Evolutionary conservation across 2,329 filamentous ascomycete species (phyloP).

Genomic region (Colletotrichum gloeosporioides): DNA sequence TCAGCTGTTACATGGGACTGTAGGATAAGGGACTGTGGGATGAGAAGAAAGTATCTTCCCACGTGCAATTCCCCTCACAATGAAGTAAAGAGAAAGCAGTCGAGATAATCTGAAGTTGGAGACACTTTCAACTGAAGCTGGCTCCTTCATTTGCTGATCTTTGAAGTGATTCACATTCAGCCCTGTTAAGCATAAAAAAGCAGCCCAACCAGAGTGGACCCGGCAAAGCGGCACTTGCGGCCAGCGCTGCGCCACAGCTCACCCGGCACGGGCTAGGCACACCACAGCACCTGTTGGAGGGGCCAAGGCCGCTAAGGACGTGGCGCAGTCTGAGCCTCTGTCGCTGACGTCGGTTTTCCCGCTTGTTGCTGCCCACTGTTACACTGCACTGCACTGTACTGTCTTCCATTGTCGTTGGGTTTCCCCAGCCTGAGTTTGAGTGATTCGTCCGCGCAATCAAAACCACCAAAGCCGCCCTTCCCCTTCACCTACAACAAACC

Average conservation of each 20-base stretch:
- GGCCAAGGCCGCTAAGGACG: not conserved
- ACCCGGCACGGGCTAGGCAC: not conserved
- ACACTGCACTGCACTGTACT: not conserved
- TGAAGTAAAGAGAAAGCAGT: not conserved
- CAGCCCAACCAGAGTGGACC: not conserved
- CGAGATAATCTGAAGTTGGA: not conserved
- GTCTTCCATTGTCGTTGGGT: conserved; percentile 3
- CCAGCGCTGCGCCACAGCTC: conserved; percentile 7
- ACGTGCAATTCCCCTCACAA: not conserved
- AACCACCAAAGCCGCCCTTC: not conserved
- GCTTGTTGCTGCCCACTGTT: not conserved
- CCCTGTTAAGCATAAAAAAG: not conserved
- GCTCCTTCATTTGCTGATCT: not conserved
- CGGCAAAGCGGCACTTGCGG: not conserved
- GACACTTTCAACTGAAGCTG: not conserved
- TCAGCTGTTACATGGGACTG: not conserved
- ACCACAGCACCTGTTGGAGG: not conserved
- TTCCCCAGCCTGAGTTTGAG: conserved; percentile 7
- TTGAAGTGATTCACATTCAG: not conserved
- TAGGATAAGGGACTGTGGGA: too few species aligned
- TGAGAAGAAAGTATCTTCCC: too few species aligned
- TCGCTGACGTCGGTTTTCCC: conserved; percentile 27
- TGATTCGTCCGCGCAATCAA: conserved; percentile 21
- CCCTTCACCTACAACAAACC: not conserved
- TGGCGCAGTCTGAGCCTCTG: conserved; percentile 7